These are phyloP conservation scores for Bothriochloa decipiens DNA, from an alignment of 176 grass and related monocot species.

Conservation along the genomic window DNA sequence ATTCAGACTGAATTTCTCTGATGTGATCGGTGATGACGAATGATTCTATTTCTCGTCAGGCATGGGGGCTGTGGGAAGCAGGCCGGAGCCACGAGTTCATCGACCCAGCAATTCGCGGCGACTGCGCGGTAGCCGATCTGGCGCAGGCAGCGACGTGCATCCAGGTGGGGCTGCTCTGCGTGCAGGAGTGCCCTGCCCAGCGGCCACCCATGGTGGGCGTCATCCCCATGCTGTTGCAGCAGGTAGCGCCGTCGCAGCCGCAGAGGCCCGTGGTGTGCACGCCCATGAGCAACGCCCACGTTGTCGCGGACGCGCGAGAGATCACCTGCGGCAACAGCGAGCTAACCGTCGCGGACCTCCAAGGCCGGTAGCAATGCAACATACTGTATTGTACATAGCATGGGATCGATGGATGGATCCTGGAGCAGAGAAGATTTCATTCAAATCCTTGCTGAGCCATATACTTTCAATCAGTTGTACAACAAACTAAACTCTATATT, in stretches of 20 bases:
- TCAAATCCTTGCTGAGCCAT: background rate
- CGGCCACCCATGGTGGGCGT: constrained; percentile 35
- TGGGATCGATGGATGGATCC: background rate
- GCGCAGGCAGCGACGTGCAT: constrained; percentile 32
- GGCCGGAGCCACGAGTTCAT: constrained; percentile 23
- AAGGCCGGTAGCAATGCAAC: constrained; percentile 27
- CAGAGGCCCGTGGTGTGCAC: constrained; percentile 35
- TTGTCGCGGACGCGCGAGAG: background rate
- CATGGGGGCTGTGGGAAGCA: constrained; percentile 44
- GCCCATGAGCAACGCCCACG: background rate
- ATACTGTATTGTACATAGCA: background rate
- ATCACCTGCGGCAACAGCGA: background rate
- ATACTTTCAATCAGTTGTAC: background rate
- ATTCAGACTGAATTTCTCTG: background rate
- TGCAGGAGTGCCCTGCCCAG: constrained; percentile 44
- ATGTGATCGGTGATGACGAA: background rate
- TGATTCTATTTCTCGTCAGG: constrained; percentile 4
- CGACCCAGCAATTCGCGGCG: constrained; percentile 15
- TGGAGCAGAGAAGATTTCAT: background rate
- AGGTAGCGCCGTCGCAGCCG: constrained; percentile 4
- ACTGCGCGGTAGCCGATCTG: constrained; percentile 16
- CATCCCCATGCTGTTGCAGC: constrained; percentile 39
- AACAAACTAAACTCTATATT: background rate
- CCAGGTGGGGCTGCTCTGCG: constrained; percentile 46
- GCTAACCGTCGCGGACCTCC: constrained; percentile 26